These are phyloP conservation scores for Geranium rotundifolium DNA, from an alignment of 345 rosid species.

Conservation along the genomic window DNA sequence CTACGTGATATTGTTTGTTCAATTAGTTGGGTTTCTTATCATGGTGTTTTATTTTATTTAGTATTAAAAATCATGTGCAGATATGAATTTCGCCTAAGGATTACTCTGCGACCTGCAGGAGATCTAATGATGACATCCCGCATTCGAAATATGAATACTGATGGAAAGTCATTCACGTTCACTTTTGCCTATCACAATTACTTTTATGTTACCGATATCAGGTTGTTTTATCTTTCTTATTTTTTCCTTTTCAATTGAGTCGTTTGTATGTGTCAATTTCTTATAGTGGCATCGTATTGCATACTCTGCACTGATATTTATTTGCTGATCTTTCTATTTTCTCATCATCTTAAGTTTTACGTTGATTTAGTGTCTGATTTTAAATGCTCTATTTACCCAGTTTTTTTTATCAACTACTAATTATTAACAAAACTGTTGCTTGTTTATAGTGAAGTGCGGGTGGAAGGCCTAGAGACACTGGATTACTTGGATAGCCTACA, in stretches of 20 bases:
- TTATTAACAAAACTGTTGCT: conserved; percentile 6
- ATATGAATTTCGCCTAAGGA: conserved; percentile 82
- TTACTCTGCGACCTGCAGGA: conserved; percentile 70
- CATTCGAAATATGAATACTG: conserved; percentile 61
- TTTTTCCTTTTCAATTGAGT: no score
- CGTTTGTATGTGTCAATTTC: no score
- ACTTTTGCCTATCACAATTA: conserved; percentile 95
- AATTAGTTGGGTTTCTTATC: no score
- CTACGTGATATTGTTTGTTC: background rate
- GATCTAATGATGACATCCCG: conserved; percentile 80
- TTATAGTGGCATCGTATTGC: no score
- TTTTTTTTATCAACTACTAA: background rate
- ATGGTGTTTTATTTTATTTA: no score
- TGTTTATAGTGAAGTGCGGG: conserved; percentile 50
- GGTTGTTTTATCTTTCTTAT: conserved; percentile 23
- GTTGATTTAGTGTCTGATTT: no score
- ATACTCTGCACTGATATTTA: no score
- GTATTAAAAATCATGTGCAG: conserved; percentile 19
- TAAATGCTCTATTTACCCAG: background rate
- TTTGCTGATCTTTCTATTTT: no score
- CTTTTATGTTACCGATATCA: conserved; percentile 85
- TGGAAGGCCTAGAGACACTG: conserved; percentile 54
- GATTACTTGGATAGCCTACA: conserved; percentile 49
- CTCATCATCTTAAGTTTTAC: no score
- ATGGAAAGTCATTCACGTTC: conserved; percentile 81